Percentiles rank a stretch among this genome's conserved stretches.
These are phyloP conservation scores for Schizothecium vesticola DNA, from an alignment of 495 filamentous ascomycete genomes.

Conservation along the genomic window DNA sequence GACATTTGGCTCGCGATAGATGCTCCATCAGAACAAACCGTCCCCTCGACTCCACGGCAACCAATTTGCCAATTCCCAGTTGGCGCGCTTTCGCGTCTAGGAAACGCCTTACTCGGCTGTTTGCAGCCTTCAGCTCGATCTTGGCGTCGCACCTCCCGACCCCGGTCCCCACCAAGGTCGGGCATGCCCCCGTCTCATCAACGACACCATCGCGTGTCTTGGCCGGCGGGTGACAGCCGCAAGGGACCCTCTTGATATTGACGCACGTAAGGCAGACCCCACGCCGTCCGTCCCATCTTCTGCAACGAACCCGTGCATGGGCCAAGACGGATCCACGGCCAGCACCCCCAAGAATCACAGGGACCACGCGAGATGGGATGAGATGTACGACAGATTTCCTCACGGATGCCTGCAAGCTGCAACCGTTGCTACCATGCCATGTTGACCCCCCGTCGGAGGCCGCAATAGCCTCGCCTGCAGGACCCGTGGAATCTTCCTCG, in stretches of 20 bases:
- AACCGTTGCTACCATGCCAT: background rate
- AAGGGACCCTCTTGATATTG: background rate
- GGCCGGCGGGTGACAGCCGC: background rate
- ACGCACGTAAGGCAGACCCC: background rate
- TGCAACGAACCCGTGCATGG: background rate
- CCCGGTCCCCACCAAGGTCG: background rate
- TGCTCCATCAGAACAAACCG: constrained; percentile 19
- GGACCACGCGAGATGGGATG: background rate
- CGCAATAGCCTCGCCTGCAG: background rate
- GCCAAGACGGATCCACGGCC: background rate
- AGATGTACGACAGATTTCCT: background rate
- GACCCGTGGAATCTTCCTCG: background rate
- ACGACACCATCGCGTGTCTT: constrained; percentile 1
- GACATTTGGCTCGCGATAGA: constrained; percentile 15
- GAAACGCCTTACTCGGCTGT: constrained; percentile 11
- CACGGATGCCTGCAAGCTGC: background rate
- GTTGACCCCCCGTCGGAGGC: background rate
- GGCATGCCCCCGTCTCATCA: background rate
- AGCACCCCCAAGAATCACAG: background rate
- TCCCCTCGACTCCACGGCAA: background rate
- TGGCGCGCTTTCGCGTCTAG: constrained; percentile 3
- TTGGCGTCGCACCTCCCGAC: background rate
- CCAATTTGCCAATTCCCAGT: background rate
- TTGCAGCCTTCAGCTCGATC: constrained; percentile 6
- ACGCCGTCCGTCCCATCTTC: background rate